A percentile compares a stretch with the other conserved stretches of the same genome.
phyloP scores from a whole-genome alignment of 129 eudicot genomes.

The Centella asiatica region DNA sequence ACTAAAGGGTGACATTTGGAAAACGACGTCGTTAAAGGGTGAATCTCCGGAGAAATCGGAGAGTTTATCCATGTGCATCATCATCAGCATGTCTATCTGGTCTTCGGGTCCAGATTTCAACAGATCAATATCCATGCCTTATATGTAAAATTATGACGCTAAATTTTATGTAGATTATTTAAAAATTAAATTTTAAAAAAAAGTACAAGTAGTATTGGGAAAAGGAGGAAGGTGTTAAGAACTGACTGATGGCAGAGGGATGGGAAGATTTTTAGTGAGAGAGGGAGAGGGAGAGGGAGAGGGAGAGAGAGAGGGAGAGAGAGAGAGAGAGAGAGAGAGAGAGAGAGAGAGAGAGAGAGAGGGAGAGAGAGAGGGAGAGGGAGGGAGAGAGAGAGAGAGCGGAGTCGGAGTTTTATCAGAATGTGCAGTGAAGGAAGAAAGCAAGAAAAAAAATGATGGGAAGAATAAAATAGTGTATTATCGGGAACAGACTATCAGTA shows the following conservation, averaged over 20 bases:
- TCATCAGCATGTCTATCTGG: slow-evolving; percentile 20
- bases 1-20: not conserved
- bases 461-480: slow-evolving; percentile 13
- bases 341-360: not conserved
- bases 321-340: slow-evolving; percentile 12
- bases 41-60: not conserved
- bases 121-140: slow-evolving; percentile 15
- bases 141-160: too few species aligned
- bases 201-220: too few species aligned
- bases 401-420: slow-evolving; percentile 21
- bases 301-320: too few species aligned
- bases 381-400: slow-evolving; percentile 7
- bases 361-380: slow-evolving; percentile 1
- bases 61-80: slow-evolving; percentile 18
- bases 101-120: slow-evolving; percentile 13
- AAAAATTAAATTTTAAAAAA: not conserved
- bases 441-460: not conserved
- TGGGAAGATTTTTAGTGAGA: not conserved
- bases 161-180: too few species aligned
- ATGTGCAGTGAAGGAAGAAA: slow-evolving; percentile 11
- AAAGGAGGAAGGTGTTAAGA: too few species aligned
- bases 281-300: not conserved
- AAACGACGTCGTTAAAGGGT: not conserved
- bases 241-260: too few species aligned
- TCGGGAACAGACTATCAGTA: slow-evolving; percentile 11